Base-by-base conservation (phyloP, 148 eudicot genomes). In the Salicornia ramosissima region DNA sequence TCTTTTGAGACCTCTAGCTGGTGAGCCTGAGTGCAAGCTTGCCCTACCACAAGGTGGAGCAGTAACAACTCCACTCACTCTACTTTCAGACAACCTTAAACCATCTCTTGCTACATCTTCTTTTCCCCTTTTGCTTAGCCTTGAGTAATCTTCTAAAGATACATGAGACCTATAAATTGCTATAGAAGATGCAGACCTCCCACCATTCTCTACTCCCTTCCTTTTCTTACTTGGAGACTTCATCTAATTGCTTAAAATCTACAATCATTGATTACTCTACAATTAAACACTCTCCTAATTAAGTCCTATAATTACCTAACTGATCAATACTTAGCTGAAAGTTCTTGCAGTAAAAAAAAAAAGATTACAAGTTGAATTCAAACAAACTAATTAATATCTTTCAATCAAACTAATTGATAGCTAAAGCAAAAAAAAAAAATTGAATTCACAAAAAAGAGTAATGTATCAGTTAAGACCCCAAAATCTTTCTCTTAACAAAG, bases 181-280 rank as follows among this genome's bases (percentile, higher is more conserved):
- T 45, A 82, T 67, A 36, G 78, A 50, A 6, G 69, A 55, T 7
- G 70, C 15, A 4, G 46, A 60, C 29, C 59, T 65, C 14, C 51
- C 49, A 50, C 68, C 54, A 70, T 65, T 72, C 65, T 82, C 84
- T n/a, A 63, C 70, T 50, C 96, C 96, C 75, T 89, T 89, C 76
- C 91, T 86, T 83, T 89, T 89, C 81, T 74, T 89, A 74, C 87
- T 84, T 70, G 76, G 70, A 5, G 79, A 78, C 79, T 85, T 86
- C 96, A 87, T 89, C 69, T 36, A 72, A 68, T 43, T 30, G 45
- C 34, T 51, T 21, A 57, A 7, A 25, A 36, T 28, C 62, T 50
- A 51, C 11, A 60, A 60, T 60, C 78, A 75, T 40, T 21, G n/a
- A 68, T 47, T 36, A 68, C 2, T 14, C 67, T 24, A 70, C 49